phyloP scores from a whole-genome alignment of 352 stramenopile genomes.

The Pythium folliculosum region DNA sequence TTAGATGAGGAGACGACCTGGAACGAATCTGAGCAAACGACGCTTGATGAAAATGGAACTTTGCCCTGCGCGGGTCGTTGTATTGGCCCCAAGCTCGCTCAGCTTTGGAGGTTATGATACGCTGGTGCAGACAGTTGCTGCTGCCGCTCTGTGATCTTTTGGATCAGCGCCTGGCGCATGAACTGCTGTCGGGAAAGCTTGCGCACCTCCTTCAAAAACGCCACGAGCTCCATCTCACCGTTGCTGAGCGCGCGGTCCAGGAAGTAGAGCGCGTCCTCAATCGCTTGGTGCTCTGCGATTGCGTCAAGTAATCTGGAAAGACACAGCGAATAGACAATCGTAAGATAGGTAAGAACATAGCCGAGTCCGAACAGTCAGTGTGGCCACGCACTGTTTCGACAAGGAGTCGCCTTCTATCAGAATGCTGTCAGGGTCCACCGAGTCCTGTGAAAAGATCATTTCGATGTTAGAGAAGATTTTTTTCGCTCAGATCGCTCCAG shows the following conservation, averaged over 20 bases:
- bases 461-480: too few relatives aligned
- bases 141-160: slow-evolving; percentile 85
- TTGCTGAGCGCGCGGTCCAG: slow-evolving; percentile 89
- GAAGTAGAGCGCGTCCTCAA: slow-evolving; percentile 92
- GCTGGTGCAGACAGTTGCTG: slow-evolving; percentile 58
- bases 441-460: slow-evolving; percentile 34
- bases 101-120: slow-evolving; percentile 46
- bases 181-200: slow-evolving; percentile 91
- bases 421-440: slow-evolving; percentile 77
- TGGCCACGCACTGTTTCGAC: slow-evolving; percentile 84
- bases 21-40: too few relatives aligned
- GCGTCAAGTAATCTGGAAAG: slow-evolving; percentile 64
- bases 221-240: slow-evolving; percentile 77
- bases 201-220: slow-evolving; percentile 90
- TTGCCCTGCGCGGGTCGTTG: neutral
- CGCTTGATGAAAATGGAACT: slow-evolving; percentile 2
- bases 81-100: slow-evolving; percentile 10
- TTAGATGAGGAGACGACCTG: too few relatives aligned
- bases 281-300: slow-evolving; percentile 84
- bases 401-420: slow-evolving; percentile 73
- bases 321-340: neutral
- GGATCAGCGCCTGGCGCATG: slow-evolving; percentile 84
- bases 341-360: neutral
- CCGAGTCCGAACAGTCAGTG: neutral
- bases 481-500: neutral